Evolutionary conservation across 805 yeast genomes (phyloP).

Genomic region (Nakazawaea pomicola): DNA sequence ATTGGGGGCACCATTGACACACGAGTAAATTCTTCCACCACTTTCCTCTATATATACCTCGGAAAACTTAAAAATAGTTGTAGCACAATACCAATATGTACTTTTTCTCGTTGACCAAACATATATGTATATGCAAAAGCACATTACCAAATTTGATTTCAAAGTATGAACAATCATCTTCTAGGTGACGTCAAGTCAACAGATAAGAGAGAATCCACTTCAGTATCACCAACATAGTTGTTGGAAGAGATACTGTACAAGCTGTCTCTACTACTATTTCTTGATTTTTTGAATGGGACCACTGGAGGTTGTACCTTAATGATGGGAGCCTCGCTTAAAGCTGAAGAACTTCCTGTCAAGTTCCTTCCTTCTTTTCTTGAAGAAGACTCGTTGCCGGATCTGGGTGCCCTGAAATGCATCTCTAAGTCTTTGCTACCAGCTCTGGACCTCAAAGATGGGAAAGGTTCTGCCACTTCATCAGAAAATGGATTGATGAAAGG

Average conservation of each 20-base stretch:
- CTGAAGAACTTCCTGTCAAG: constrained; percentile 5
- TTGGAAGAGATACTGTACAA: neutral
- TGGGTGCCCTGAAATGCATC: constrained; percentile 1
- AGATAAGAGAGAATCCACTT: constrained; percentile 7
- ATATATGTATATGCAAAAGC: neutral
- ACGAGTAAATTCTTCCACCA: too few species aligned
- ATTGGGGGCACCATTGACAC: too few species aligned
- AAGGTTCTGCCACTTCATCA: neutral
- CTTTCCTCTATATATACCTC: too few species aligned
- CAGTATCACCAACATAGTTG: constrained; percentile 1
- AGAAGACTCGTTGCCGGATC: neutral
- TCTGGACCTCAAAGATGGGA: neutral
- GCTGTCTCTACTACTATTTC: constrained; percentile 3
- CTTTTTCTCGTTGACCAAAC: too few species aligned
- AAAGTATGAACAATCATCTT: neutral
- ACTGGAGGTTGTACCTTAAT: neutral
- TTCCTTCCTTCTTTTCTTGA: constrained; percentile 1
- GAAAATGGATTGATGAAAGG: neutral
- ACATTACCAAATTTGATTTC: neutral
- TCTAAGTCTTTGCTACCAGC: neutral
- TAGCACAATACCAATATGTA: too few species aligned
- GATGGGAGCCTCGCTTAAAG: neutral
- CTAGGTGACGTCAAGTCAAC: constrained; percentile 8
- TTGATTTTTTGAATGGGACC: neutral
- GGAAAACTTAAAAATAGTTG: too few species aligned